Conservation (phyloP, 768 basidiomycete species). For the Dentipellis fragilis region DNA sequence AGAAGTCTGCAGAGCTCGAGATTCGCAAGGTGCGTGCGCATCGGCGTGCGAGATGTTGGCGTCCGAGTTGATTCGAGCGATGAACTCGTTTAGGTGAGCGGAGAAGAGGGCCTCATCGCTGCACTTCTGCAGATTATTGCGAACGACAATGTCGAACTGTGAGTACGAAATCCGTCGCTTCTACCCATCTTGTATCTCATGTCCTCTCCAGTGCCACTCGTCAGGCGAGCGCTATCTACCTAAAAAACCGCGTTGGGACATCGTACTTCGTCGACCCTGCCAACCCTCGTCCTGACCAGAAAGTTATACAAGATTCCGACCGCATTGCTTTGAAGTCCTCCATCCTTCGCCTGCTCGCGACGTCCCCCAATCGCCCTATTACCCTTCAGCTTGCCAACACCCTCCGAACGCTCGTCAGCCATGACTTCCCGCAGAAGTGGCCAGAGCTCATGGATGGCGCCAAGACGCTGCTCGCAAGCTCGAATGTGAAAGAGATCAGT, state of each 20-base stretch:
- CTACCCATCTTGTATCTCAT: constrained; percentile 2
- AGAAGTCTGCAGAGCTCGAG: constrained; percentile 78
- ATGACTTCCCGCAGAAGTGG: constrained; percentile 79
- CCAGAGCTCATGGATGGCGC: constrained; percentile 57
- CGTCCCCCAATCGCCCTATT: constrained; percentile 54
- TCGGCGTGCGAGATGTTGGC: background rate
- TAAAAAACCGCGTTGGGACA: constrained; percentile 79
- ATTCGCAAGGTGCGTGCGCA: constrained; percentile 60
- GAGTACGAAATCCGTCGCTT: constrained; percentile 34
- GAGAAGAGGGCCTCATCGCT: constrained; percentile 75
- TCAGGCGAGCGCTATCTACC: constrained; percentile 78
- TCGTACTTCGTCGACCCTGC: constrained; percentile 46
- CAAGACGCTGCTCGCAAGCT: constrained; percentile 50
- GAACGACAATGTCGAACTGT: constrained; percentile 69
- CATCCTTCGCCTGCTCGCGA: constrained; percentile 62
- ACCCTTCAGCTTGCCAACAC: constrained; percentile 67
- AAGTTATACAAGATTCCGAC: constrained; percentile 56
- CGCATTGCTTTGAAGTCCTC: constrained; percentile 59
- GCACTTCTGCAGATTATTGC: constrained; percentile 81
- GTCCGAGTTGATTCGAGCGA: background rate
- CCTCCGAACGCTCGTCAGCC: constrained; percentile 61
- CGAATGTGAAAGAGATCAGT: constrained; percentile 61
- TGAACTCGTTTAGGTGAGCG: constrained; percentile 43
- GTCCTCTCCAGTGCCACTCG: constrained; percentile 52
- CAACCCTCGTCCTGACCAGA: constrained; percentile 45